Evolutionary conservation across 768 basidiomycete species (phyloP).

Genomic region (Dioszegia hungarica): DNA sequence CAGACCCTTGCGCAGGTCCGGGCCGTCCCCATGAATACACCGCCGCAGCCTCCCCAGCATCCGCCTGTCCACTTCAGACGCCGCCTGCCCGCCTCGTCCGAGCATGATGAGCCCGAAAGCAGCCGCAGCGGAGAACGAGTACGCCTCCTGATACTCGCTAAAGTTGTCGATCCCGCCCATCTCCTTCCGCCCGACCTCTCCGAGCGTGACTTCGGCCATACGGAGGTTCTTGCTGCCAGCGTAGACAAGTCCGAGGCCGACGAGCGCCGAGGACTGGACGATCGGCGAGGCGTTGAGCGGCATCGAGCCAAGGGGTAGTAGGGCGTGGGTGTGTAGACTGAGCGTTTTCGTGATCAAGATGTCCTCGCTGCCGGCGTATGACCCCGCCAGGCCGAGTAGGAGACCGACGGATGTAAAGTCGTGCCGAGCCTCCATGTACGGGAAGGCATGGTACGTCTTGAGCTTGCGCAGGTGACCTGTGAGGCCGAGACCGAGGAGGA

Average conservation of each 20-base stretch:
- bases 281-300: constrained; percentile 86
- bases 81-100: constrained; percentile 63
- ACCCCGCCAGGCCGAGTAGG: constrained; percentile 85
- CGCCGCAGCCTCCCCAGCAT: constrained; percentile 64
- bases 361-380: constrained; percentile 79
- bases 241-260: constrained; percentile 84
- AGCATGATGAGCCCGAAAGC: constrained; percentile 97
- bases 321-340: constrained; percentile 86
- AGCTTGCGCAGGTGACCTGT: constrained; percentile 85
- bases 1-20: neutral
- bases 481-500: constrained; percentile 84
- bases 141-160: constrained; percentile 85
- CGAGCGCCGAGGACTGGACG: constrained; percentile 81
- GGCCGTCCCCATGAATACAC: constrained; percentile 65
- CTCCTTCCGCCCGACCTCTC: constrained; percentile 70
- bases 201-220: constrained; percentile 87
- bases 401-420: constrained; percentile 91
- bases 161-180: constrained; percentile 76
- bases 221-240: constrained; percentile 78
- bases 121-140: constrained; percentile 79
- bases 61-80: constrained; percentile 69
- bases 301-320: constrained; percentile 78
- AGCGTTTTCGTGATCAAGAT: constrained; percentile 83
- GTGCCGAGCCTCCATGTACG: constrained; percentile 91
- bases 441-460: constrained; percentile 91